Conservation (phyloP, 306 rosid genomes). For the Acacia confusa region DNA sequence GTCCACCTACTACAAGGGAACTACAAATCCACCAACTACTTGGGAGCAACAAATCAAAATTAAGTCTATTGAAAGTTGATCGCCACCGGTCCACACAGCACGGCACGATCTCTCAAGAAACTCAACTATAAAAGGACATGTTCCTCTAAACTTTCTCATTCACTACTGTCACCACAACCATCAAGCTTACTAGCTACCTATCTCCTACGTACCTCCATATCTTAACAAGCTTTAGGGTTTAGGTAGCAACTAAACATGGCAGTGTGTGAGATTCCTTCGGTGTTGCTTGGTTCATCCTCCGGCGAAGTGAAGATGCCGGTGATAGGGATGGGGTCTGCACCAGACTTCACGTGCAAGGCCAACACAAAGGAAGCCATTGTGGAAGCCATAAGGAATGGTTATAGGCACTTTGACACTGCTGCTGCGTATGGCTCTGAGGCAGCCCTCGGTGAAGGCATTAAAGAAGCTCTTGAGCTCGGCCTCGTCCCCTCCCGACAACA, state of each 20-base stretch:
- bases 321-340: constrained; percentile 50
- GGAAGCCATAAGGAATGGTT: constrained; percentile 48
- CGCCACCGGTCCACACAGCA: neutral
- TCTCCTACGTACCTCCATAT: neutral
- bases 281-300: constrained; percentile 20
- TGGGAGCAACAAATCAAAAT: too few relatives aligned
- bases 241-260: constrained; percentile 6
- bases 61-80: neutral
- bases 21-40: too few relatives aligned
- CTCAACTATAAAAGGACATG: neutral
- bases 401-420: constrained; percentile 52
- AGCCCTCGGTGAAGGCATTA: constrained; percentile 44
- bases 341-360: constrained; percentile 46
- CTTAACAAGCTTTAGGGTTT: neutral
- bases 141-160: neutral
- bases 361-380: constrained; percentile 44
- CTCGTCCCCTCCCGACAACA: constrained; percentile 36
- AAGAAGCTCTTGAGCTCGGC: constrained; percentile 39
- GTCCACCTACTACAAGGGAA: too few relatives aligned
- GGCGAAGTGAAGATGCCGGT: constrained; percentile 30
- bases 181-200: neutral
- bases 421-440: constrained; percentile 46
- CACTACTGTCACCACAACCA: neutral
- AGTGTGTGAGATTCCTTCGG: constrained; percentile 27
- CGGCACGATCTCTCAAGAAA: neutral